Base-by-base conservation (phyloP, 1,284 basidiomycete species). In the Volvariella volvacea region DNA sequence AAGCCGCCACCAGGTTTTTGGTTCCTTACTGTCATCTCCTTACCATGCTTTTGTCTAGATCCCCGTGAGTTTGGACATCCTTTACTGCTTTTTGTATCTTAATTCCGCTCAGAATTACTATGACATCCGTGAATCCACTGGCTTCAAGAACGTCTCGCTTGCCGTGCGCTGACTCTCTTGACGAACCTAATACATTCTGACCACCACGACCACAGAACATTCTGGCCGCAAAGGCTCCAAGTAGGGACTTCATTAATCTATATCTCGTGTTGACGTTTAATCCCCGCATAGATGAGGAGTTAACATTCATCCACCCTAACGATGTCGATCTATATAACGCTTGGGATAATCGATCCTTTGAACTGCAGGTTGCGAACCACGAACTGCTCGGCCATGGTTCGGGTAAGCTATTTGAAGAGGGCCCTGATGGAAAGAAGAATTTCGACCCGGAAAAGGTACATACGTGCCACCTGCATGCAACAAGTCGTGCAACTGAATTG, bases 311-410 rank as follows among this genome's bases (percentile, higher is more conserved):
- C 45, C 83, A 87, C 43, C 83, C 85, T 9, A 79, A 83, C 48
- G 89, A 80, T 54, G 66, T 76, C 10, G 74, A 71, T 2, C 63
- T 88, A 6, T 90, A 85, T 65, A 82, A 85, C 51, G 67, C 71
- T 22, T 91, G 85, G 87, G 84, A 89, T 50, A 74, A 69, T 37
- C 71, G 75, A 14, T 78, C 87, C 0, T 91, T 91, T 51, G 88
- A 91, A 52, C 68, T 92, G 0, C 88, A 91, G 54, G 89, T 92
- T 9, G 88, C 88, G 9, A 91, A 88, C 57, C 88, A 92, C 56
- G 88, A 91, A 53, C 65, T 91, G 1, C 73, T 88, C 3, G 87
- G 87, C 0, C 86, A 88, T 51, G 85, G 85, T 8, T 83, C 82
- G 7, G 89, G 89, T 16, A 89, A 89, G 56, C 63, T 88, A 0